Base-by-base conservation (phyloP, 2,329 filamentous ascomycete genomes). In the Mariannaea sp. region DNA sequence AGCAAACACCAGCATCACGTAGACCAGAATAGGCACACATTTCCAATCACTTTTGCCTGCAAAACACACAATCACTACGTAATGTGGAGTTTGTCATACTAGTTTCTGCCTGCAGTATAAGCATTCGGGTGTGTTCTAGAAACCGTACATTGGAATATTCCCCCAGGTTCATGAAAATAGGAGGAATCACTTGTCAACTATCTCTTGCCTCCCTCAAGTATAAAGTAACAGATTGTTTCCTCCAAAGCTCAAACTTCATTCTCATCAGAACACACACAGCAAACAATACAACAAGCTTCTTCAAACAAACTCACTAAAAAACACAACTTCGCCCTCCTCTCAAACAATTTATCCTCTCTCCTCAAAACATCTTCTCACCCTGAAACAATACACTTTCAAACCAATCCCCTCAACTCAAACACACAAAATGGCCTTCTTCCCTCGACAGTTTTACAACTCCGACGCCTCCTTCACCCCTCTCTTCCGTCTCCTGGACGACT, bases 401-500 rank as follows among this genome's bases (percentile, higher is more conserved):
- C 57, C 56, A 51, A 64, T 46, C 32, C 35, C 35, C 38, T 56
- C 50, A 41, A 59, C 54, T 45, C 55, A 64, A 63, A 36, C 57
- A 45, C 55, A 42, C 74, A 84, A 71, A 70, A 86, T 86, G 83
- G 79, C 82, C 61, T 75, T 85, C 75, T 85, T 85, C 75, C 76
- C 80, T 54, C 77, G 78, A 69, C 74, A 73, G 66, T 73, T 79
- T 64, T 76, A 80, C 76, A 71, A 76, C 66, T 61, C 71, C 57
- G 74, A 79, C 68, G 67, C 76, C 61, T 79, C 78, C 70, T 82
- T 84, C 71, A 77, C 77, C 30, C 80, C 82, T 48, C 80, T 87
- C 66, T 85, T 87, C 78, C 82, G 82, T 54, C 77, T 87, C 55
- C 79, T 87, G 43, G 82, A 86, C 63, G 83, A 86, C 71, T 85